Conservation (phyloP, 1,139 yeast genomes). For the Yamadazyma kanchanaburiensis region DNA sequence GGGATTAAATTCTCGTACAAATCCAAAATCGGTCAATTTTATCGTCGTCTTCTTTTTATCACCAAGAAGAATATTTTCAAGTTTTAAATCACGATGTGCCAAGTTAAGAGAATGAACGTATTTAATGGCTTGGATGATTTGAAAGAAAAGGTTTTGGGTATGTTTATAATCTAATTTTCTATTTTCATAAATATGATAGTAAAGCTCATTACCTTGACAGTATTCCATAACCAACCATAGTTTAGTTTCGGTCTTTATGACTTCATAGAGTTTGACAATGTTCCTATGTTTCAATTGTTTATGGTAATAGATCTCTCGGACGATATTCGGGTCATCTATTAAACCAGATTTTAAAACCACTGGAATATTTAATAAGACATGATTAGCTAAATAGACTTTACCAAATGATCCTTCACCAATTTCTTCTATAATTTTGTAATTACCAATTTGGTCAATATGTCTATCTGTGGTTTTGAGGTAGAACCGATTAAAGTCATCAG, state of each 20-base stretch:
- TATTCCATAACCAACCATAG: constrained; percentile 90
- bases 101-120: constrained; percentile 81
- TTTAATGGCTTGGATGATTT: constrained; percentile 76
- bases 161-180: constrained; percentile 54
- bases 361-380: constrained; percentile 64
- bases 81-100: constrained; percentile 85
- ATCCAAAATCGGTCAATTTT: constrained; percentile 89
- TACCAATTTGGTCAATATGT: constrained; percentile 65
- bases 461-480: constrained; percentile 53
- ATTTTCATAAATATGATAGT: constrained; percentile 62
- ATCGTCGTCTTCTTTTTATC: constrained; percentile 54
- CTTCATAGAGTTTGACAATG: constrained; percentile 82
- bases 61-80: constrained; percentile 81
- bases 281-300: constrained; percentile 80
- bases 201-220: constrained; percentile 86
- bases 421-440: constrained; percentile 64
- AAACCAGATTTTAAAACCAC: constrained; percentile 86
- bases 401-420: constrained; percentile 94
- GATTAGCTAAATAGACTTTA: constrained; percentile 81
- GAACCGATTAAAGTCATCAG: constrained; percentile 63
- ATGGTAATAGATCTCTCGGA: constrained; percentile 87
- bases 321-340: constrained; percentile 84
- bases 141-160: constrained; percentile 64
- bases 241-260: constrained; percentile 71
- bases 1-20: constrained; percentile 73